A percentile compares a stretch with the other conserved stretches of the same genome.
Conservation (phyloP, 305 asterid species). For the Plantago coronopus region DNA sequence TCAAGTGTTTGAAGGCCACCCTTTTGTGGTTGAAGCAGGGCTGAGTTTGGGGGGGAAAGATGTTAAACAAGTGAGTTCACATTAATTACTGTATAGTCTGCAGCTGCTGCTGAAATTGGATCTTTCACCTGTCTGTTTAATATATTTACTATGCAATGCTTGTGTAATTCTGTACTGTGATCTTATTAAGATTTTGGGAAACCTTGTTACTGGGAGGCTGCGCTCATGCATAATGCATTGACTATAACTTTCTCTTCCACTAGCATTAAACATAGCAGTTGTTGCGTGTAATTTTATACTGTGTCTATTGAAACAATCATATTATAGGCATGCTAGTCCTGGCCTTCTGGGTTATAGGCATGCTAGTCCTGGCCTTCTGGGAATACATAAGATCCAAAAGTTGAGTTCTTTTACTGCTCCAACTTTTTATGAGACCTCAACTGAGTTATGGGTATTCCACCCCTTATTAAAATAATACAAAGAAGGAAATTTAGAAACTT, state of each 20-base stretch:
- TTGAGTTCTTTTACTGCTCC: too few species aligned
- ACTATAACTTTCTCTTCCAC: neutral
- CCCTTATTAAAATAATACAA: too few species aligned
- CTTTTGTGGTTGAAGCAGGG: conserved; percentile 93
- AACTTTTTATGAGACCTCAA: too few species aligned
- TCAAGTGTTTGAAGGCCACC: conserved; percentile 97
- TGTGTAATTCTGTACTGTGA: too few species aligned
- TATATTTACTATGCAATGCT: neutral
- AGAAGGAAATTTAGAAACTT: too few species aligned
- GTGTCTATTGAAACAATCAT: neutral
- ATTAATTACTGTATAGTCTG: conserved; percentile 14
- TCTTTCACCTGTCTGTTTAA: neutral
- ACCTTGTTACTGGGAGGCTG: neutral
- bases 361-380: too few species aligned
- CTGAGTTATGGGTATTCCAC: neutral
- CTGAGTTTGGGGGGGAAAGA: conserved; percentile 92
- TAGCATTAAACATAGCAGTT: neutral
- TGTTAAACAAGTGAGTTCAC: conserved; percentile 74
- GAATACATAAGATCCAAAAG: too few species aligned
- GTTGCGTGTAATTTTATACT: neutral
- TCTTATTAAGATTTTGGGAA: too few species aligned
- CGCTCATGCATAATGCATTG: neutral
- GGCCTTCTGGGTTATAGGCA: too few species aligned
- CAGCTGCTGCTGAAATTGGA: neutral
- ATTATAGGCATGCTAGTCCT: neutral